Base-by-base conservation (phyloP, 2,329 filamentous ascomycete genomes). In the Talaromyces sp. region DNA sequence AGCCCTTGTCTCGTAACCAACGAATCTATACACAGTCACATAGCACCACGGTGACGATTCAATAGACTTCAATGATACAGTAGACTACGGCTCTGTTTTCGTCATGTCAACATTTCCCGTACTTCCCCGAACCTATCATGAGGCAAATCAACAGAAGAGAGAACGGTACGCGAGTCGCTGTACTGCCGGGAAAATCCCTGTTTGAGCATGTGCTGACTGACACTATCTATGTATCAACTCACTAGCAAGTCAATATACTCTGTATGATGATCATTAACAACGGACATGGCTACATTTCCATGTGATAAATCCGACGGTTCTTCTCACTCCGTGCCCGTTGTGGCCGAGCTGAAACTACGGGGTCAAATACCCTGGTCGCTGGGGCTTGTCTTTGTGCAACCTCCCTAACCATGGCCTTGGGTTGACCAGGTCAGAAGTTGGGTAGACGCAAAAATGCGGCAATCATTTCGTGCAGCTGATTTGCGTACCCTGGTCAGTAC, bases 61-160 rank as follows among this genome's bases (percentile, higher is more conserved):
- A 18, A 54, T 54, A 14, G 11, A 7, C 3, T 14, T 23, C 28
- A 33, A 52, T 40, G 9, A 52, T 21, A 14, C 28, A 50, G 14
- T 50, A 50, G 25, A 28, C 40, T 31, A 35, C 14, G 31, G 11
- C 50, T 35, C 35, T 21, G 4, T 21, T 23, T 28, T 35, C 21
- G 31, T 54, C 28, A 14, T 54, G 50, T 54, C 33, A 60, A 60
- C 58, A 44, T 28, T 18, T 60, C 14, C 58, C 58, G 58, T 28
- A 16, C 57, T 59, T 60, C 44, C 58, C 58, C 58, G 44, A n/a
- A 37, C 44, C 58, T 60, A 60, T 60, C 44, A 60, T 23, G 11
- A 16, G 9, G n/a, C 3, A 28, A 21, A 33, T 1, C 31, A 12
- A 52, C 12, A 31, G 12, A 16, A 11, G 25, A 21, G 39, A 9